Base-by-base conservation (phyloP, 2,329 filamentous ascomycete species). In the Fusarium sp. region DNA sequence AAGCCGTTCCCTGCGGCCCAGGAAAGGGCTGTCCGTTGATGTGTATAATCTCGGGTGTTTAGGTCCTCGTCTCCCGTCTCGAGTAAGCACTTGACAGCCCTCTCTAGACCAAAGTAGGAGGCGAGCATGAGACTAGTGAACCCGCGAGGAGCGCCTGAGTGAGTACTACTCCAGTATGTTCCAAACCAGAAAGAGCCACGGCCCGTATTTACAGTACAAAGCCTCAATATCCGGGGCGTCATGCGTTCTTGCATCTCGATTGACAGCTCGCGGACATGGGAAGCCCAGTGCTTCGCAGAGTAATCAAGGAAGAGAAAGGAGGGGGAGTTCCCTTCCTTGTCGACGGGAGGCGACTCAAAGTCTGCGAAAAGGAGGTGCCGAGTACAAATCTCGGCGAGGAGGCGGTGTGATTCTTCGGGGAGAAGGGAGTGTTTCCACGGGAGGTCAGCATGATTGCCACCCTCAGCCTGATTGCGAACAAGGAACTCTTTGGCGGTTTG, bases 401-500 rank as follows among this genome's bases (percentile, higher is more conserved):
- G 64, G 2, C 16, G 14, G 43, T 77, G 64, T 14, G 73, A 76
- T 9, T 68, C 61, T 45, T 31, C 22, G 6, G 37, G 68, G 1
- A 43, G 14, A 9, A 78, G 35, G 22, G 67, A 65, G 14, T 31
- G 27, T 48, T 76, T 75, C 75, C 71, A 77, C 27, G 24, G 24
- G n/a, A 59, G 27, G 1, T 37, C n/a, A 13, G 16, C 16, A 5
- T 7, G 6, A 8, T 9, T 8, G 9, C 37, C 7, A 37, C 1
- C 14, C n/a, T 1, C 6, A 20, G 20, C 24, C 13, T 29, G 6
- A 16, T 65, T 24, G 24, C 24, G 35, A 9, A 76, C 65, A 6
- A 78, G 45, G 39, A 77, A 78, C 59, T 78, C 76, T 29, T 69
- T 75, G 8, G 72, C 76, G 0, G 76, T 78, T 41, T 78, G 73